Conservation (phyloP, 2,329 filamentous ascomycete species). For the Xylaria sp. region DNA sequence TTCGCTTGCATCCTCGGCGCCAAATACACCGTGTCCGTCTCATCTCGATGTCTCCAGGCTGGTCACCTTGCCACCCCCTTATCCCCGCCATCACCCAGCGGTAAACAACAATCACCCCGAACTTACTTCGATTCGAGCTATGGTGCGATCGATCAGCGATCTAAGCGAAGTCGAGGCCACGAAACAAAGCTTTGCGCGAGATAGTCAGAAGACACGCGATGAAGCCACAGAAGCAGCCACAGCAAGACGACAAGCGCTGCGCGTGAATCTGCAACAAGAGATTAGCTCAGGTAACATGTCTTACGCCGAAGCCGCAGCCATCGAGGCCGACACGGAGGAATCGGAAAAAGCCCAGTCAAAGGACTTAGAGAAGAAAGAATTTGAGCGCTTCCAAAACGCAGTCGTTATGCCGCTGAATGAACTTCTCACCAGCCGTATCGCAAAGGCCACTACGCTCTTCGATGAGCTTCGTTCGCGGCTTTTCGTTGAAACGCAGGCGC, state of each 20-base stretch:
- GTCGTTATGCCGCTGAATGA: constrained; percentile 88
- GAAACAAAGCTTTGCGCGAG: constrained; percentile 70
- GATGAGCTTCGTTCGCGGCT: constrained; percentile 77
- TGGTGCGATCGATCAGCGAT: constrained; percentile 79
- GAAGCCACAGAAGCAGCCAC: constrained; percentile 62
- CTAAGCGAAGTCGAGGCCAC: constrained; percentile 76
- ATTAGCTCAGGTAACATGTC: constrained; percentile 81
- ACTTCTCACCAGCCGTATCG: constrained; percentile 79
- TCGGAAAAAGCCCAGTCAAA: constrained; percentile 78
- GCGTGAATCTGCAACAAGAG: constrained; percentile 80
- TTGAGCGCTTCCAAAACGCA: constrained; percentile 83
- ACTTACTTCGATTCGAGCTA: constrained; percentile 78
- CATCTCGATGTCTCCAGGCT: constrained; percentile 89
- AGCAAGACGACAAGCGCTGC: constrained; percentile 71
- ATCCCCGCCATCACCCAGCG: constrained; percentile 92
- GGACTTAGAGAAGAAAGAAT: constrained; percentile 80
- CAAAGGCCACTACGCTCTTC: constrained; percentile 79
- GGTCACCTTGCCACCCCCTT: constrained; percentile 91
- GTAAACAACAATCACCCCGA: constrained; percentile 97
- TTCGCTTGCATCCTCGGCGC: constrained; percentile 56
- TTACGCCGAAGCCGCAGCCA: constrained; percentile 83
- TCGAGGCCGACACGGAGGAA: constrained; percentile 78
- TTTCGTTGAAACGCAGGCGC: constrained; percentile 74
- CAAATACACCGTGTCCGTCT: constrained; percentile 59
- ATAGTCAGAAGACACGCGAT: constrained; percentile 67